These are phyloP conservation scores for Pterocarpus macrocarpus DNA, from an alignment of 306 rosid species.

Conservation along the genomic window DNA sequence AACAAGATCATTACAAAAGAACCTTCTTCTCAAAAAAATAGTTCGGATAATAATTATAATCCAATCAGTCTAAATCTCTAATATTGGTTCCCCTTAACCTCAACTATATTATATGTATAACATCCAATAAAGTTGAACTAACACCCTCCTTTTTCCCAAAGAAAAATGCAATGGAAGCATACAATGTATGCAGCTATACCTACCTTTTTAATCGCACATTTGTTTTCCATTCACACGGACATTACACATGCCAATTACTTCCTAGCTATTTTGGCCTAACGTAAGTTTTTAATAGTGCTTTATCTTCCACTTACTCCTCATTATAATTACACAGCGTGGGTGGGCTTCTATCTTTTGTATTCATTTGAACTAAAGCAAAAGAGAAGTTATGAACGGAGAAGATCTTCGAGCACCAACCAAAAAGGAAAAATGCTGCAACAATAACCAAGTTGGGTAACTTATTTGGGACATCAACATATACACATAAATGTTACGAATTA, in stretches of 20 bases:
- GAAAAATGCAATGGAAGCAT: slow-evolving; percentile 13
- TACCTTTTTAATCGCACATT: neutral
- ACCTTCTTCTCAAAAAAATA: neutral
- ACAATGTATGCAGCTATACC: slow-evolving; percentile 21
- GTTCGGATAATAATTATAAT: slow-evolving; percentile 12
- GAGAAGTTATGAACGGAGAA: neutral
- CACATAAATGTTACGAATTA: too few species aligned
- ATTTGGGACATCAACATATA: too few species aligned
- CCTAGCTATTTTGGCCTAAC: slow-evolving; percentile 4
- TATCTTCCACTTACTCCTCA: neutral
- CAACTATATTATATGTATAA: neutral
- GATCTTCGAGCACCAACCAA: neutral
- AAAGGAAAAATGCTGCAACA: too few species aligned
- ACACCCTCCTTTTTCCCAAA: neutral
- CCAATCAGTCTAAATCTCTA: slow-evolving; percentile 35
- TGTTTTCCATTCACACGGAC: neutral
- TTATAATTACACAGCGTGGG: neutral
- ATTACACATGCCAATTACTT: neutral
- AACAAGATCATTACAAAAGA: slow-evolving; percentile 32
- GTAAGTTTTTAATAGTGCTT: neutral
- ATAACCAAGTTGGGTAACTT: too few species aligned
- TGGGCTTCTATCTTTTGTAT: neutral
- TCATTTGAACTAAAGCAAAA: neutral
- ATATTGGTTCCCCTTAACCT: slow-evolving; percentile 38
- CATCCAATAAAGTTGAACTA: slow-evolving; percentile 36